Evolutionary conservation across 768 basidiomycete genomes (phyloP), one percentile per base, ranked within the genome.

Genomic region (Boletus vinaceobasis): DNA sequence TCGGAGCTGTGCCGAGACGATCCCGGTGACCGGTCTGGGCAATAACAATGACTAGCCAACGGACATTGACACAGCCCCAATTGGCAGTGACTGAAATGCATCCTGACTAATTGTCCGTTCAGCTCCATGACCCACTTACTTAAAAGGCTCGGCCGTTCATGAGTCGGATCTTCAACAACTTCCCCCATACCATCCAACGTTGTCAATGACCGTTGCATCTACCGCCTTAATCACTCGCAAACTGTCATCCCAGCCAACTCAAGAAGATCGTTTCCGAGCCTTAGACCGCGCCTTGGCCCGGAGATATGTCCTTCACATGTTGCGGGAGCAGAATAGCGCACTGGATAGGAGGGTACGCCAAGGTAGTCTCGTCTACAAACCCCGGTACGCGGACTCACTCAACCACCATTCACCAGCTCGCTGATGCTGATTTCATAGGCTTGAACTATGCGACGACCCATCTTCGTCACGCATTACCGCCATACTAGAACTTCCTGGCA

Each of bases 381-480:
- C 69, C n/a, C 61, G 69, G 71, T 71, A 52, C 33, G 61, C 46
- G 5, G 5, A 40, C 60, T 64, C 5, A 59, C 52, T 17, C 11
- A 17, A 40, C 13, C 29, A 21, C 15, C 40, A 3, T 48, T 19
- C 36, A 27, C 15, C 46, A 57, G 57, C 50, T 8, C 17, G 17
- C 60, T 71, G 15, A 71, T 39, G 4, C 10, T 26, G 4, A 13
- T 26, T 33, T 48, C 26, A 31, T 52, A 77, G 76, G 42, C 68
- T 76, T 52, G 76, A 77, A 50, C 29, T 77, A 26, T 76, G 64
- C 50, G 74, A 77, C 57, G 71, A 75, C 39, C 67, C 71, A 1
- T 56, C 62, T 1, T 67, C 62, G 14, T 65, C 70, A 5, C 61
- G 65, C 44, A 62, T 75, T 40, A 66, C 64, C 17, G 75, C 76